Percentiles rank a stretch among this genome's conserved stretches.
phyloP scores from a whole-genome alignment of 768 basidiomycete genomes.

The Suillus occidentalis region DNA sequence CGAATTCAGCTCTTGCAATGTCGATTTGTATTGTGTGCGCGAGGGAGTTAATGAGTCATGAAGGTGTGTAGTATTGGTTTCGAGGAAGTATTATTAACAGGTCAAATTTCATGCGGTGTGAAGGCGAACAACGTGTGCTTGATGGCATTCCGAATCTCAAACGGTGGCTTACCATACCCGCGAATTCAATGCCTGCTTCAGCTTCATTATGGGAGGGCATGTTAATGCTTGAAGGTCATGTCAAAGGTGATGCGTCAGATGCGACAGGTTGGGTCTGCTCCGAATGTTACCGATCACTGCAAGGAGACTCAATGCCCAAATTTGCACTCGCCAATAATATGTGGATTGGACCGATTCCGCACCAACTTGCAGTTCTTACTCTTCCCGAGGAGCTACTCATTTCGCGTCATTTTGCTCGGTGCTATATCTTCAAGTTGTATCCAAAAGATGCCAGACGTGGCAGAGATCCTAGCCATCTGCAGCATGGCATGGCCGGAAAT shows the following conservation, averaged over 20 bases:
- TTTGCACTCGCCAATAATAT: slow-evolving; percentile 37
- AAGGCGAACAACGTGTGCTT: no score
- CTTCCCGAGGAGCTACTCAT: slow-evolving; percentile 39
- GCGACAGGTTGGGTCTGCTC: neutral
- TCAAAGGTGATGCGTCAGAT: neutral
- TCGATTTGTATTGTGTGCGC: no score
- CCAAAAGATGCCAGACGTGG: slow-evolving; percentile 21
- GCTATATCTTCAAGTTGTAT: slow-evolving; percentile 39
- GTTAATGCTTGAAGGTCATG: neutral
- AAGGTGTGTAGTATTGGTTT: no score
- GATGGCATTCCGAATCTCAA: no score
- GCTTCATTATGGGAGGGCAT: neutral
- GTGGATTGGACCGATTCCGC: slow-evolving; percentile 39
- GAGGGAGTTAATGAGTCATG: no score
- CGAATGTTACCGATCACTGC: neutral
- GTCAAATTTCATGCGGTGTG: no score
- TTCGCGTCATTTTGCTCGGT: slow-evolving; percentile 29
- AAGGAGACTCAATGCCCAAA: neutral
- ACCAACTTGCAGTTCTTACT: slow-evolving; percentile 25
- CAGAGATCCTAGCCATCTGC: slow-evolving; percentile 3
- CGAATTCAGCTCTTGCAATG: no score
- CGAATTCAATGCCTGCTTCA: no score
- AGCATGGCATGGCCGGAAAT: slow-evolving; percentile 32
- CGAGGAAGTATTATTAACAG: no score
- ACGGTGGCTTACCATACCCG: no score